Conservation (phyloP, 1,139 yeast species). For the Martiniozyma asiatica region DNA sequence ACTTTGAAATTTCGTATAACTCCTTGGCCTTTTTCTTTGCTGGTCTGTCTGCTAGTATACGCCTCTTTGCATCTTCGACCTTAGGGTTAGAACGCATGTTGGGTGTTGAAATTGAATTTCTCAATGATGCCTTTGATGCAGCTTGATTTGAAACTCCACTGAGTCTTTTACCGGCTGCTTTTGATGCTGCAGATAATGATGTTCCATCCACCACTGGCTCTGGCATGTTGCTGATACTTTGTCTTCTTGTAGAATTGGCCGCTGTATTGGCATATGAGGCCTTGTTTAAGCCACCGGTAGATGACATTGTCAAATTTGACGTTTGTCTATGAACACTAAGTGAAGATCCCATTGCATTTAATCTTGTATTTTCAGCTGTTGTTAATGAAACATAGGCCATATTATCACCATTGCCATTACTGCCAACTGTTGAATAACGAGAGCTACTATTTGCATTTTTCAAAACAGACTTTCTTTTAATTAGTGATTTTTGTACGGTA, state of each 20-base stretch:
- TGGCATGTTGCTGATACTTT: slow-evolving; percentile 3
- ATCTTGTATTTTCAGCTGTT: slow-evolving; percentile 67
- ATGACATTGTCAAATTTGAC: slow-evolving; percentile 14
- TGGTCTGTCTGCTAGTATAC: slow-evolving; percentile 13
- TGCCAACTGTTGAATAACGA: slow-evolving; percentile 10
- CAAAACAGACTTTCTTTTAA: slow-evolving; percentile 48
- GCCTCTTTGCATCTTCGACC: slow-evolving; percentile 12
- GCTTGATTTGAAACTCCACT: slow-evolving; percentile 8
- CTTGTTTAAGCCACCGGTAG: not conserved
- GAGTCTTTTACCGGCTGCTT: slow-evolving; percentile 18
- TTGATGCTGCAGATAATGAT: slow-evolving; percentile 19
- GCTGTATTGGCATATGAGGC: slow-evolving; percentile 11
- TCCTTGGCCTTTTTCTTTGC: slow-evolving; percentile 26
- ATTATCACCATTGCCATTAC: slow-evolving; percentile 11
- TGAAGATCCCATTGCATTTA: slow-evolving; percentile 49
- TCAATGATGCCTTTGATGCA: not conserved
- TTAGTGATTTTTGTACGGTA: not conserved
- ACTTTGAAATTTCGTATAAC: slow-evolving; percentile 30
- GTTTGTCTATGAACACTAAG: too few relatives aligned
- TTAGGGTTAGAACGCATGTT: slow-evolving; percentile 10
- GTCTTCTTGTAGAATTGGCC: slow-evolving; percentile 27
- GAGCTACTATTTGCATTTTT: slow-evolving; percentile 31
- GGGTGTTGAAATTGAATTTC: too few relatives aligned
- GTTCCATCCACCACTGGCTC: too few relatives aligned
- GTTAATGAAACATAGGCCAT: slow-evolving; percentile 56